Conservation (phyloP, 2,329 filamentous ascomycete genomes). For the Pyrenochaeta sp. region DNA sequence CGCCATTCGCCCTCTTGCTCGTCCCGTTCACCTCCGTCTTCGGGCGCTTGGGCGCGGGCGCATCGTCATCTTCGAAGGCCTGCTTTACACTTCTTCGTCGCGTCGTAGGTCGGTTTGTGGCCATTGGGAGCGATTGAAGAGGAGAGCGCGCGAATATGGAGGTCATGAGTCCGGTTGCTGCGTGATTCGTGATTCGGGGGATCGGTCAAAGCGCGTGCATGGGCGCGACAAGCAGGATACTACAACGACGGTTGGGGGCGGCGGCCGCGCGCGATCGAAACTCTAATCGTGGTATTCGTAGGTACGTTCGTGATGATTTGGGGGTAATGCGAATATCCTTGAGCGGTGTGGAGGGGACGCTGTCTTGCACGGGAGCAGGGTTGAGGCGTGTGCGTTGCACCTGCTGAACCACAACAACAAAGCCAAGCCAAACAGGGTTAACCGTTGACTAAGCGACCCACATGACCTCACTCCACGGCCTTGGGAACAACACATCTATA, state of each 20-base stretch:
- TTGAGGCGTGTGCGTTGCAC: constrained; percentile 33
- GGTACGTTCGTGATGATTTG: constrained; percentile 37
- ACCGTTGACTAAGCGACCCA: constrained; percentile 1
- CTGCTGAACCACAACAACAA: constrained; percentile 9
- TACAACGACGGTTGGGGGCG: constrained; percentile 5
- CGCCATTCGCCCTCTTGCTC: constrained; percentile 46
- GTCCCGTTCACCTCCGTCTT: constrained; percentile 51
- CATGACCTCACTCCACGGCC: constrained; percentile 8
- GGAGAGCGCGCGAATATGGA: constrained; percentile 50
- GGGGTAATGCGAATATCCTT: constrained; percentile 46
- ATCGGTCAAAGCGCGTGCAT: constrained; percentile 49
- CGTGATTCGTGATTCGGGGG: constrained; percentile 29
- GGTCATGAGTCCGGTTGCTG: constrained; percentile 48
- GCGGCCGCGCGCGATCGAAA: constrained; percentile 6
- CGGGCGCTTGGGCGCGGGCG: constrained; percentile 54
- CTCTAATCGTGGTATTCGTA: constrained; percentile 17
- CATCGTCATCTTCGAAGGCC: constrained; percentile 56
- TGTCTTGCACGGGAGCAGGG: constrained; percentile 38
- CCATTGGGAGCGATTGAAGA: constrained; percentile 58
- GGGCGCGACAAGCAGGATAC: constrained; percentile 30
- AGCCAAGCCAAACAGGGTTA: constrained; percentile 1
- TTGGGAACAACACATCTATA: background rate
- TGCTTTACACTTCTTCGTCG: constrained; percentile 58
- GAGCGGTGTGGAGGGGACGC: constrained; percentile 30
- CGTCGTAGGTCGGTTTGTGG: constrained; percentile 53